Evolutionary conservation across 2,329 filamentous ascomycete genomes (phyloP), one percentile per base, ranked within the genome.

Genomic region (Colletotrichum higginsianum): DNA sequence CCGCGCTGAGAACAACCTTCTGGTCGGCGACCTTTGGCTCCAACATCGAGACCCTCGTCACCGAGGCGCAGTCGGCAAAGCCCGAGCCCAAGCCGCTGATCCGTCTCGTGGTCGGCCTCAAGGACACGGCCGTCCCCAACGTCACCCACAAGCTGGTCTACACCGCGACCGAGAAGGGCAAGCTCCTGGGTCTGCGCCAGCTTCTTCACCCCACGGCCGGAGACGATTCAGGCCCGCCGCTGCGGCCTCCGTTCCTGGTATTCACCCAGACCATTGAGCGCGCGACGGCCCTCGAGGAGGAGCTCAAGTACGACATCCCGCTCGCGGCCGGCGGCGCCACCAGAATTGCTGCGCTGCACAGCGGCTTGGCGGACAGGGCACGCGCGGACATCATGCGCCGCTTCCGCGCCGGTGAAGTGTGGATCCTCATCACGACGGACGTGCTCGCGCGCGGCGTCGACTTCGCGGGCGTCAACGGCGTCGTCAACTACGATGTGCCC

Each of bases 11-110:
- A 30, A 87, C 94, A 4, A 94, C 93, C 12, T 91, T 97, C 72
- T 99, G 96, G 95, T 98, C 96, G 16, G 96, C 96, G 16, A 99
- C 96, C 0, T 98, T 99, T 92, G 94, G 94, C 4, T 98, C 96
- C 18, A 96, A 92, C 76, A 93, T 98, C 52, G 96, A 99, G 83
- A 86, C 91, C 23, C 85, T 98, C 9, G 89, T 94, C 57, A 88
- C 88, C 8, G 88, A 90, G n/a, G 92, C 91, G 16, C 88, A 96
- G 61, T 83, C 86, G 49, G 82, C 86, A 11, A 87, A 91, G 18
- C 53, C 71, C 18, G 38, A 64, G 13, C 47, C 49, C 35, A 74
- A 76, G 15, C 91, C 86, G 26, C 85, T 98, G 3, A 81, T 98
- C 74, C 92, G 96, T 55, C 87, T 98, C 7, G 94, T 99, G 7